phyloP scores from a whole-genome alignment of 306 rosid species.

The Fagus sylvatica region DNA sequence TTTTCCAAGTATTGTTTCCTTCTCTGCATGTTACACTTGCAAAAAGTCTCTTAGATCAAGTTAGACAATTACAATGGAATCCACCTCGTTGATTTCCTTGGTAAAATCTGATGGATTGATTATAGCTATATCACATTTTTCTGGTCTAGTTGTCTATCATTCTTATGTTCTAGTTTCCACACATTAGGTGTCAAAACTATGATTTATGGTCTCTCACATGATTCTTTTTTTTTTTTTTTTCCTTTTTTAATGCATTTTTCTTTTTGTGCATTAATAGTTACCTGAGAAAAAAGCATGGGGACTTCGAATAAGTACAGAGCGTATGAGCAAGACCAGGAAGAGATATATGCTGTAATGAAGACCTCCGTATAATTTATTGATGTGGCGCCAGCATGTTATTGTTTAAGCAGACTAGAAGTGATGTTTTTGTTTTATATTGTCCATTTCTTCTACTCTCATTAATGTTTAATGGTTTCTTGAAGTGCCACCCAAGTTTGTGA shows the following conservation, averaged over 20 bases:
- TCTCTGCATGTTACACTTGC: conserved; percentile 8
- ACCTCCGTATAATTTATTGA: too few species aligned
- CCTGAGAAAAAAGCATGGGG: background rate
- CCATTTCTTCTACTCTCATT: background rate
- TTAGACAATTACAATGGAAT: background rate
- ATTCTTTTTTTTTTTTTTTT: background rate
- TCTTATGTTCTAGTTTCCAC: background rate
- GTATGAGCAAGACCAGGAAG: background rate
- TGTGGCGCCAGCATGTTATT: too few species aligned
- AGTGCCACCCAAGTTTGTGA: background rate
- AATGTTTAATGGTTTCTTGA: background rate
- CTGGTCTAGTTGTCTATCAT: background rate
- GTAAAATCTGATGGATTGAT: background rate
- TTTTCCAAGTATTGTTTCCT: conserved; percentile 1
- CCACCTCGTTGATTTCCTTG: background rate
- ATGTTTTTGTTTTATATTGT: background rate
- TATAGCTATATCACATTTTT: background rate
- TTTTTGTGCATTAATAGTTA: background rate
- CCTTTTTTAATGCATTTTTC: background rate
- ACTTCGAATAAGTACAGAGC: background rate
- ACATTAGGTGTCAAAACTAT: background rate
- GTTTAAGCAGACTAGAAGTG: too few species aligned
- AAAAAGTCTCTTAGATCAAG: background rate
- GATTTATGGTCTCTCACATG: background rate
- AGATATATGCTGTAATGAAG: background rate